Evolutionary conservation across 805 yeast species (phyloP).

Genomic region (Isabelozyma gotoi): DNA sequence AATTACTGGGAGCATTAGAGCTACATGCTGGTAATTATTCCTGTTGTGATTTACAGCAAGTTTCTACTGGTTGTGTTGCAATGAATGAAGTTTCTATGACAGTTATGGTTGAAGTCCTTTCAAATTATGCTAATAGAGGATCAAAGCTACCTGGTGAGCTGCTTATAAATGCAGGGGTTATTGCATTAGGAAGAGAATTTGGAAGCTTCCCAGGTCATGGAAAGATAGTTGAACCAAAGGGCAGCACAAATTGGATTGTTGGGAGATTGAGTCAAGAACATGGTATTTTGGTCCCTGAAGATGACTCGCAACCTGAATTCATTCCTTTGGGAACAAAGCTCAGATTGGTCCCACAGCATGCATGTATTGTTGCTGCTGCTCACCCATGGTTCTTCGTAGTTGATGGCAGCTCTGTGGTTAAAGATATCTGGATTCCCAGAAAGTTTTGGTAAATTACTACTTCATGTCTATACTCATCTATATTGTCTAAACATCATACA

Average conservation of each 20-base stretch:
- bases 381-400: conserved; percentile 57
- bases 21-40: conserved; percentile 83
- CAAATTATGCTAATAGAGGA: conserved; percentile 55
- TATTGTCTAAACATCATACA: not conserved
- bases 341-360: conserved; percentile 64
- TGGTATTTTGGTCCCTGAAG: conserved; percentile 61
- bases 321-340: conserved; percentile 57
- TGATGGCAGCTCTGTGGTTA: conserved; percentile 43
- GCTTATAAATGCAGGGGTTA: conserved; percentile 70
- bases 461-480: not conserved
- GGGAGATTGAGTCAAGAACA: conserved; percentile 78
- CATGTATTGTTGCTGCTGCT: conserved; percentile 68
- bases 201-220: conserved; percentile 66
- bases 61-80: conserved; percentile 62
- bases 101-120: conserved; percentile 59
- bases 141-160: conserved; percentile 54
- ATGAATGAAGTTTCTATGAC: conserved; percentile 65
- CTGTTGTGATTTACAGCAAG: conserved; percentile 73
- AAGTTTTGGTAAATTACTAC: conserved; percentile 47
- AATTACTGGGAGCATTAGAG: conserved; percentile 50
- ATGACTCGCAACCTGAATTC: conserved; percentile 28
- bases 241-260: conserved; percentile 58
- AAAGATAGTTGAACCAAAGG: conserved; percentile 34
- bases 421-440: conserved; percentile 70
- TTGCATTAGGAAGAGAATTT: conserved; percentile 65